phyloP scores from a whole-genome alignment of 2,329 filamentous ascomycete genomes.

The Colletotrichum tamarilloi region DNA sequence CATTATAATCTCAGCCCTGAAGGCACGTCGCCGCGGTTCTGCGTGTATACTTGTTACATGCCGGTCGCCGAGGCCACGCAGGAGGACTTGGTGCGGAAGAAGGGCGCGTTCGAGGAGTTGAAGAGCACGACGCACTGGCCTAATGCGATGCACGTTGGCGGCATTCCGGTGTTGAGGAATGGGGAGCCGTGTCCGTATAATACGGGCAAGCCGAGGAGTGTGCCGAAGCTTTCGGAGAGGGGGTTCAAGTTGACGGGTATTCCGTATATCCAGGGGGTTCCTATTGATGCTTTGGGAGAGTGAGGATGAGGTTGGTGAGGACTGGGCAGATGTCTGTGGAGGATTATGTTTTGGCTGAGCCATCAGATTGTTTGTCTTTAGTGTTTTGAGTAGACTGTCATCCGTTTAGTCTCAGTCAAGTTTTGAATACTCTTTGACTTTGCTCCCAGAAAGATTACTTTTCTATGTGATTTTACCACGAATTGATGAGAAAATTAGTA shows the following conservation, averaged over 20 bases:
- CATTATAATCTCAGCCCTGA: slow-evolving; percentile 33
- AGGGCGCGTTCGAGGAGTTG: slow-evolving; percentile 39
- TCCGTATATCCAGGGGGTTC: slow-evolving; percentile 16
- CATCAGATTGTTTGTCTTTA: too few species aligned
- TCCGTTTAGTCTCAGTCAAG: too few species aligned
- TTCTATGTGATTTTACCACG: too few species aligned
- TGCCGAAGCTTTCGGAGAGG: slow-evolving; percentile 38
- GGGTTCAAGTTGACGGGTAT: slow-evolving; percentile 8
- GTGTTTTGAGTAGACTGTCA: too few species aligned
- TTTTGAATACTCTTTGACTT: too few species aligned
- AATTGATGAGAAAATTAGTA: too few species aligned
- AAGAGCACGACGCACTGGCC: slow-evolving; percentile 45
- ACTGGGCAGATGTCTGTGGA: too few species aligned
- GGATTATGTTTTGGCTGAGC: too few species aligned
- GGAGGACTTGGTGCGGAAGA: slow-evolving; percentile 37
- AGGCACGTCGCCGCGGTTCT: slow-evolving; percentile 37
- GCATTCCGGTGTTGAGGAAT: slow-evolving; percentile 2
- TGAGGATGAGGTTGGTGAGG: neutral
- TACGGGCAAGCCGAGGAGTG: slow-evolving; percentile 36
- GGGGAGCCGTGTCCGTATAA: slow-evolving; percentile 23
- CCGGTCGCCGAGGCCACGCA: slow-evolving; percentile 35
- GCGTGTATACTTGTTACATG: slow-evolving; percentile 39
- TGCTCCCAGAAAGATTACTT: too few species aligned
- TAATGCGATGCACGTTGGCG: slow-evolving; percentile 35
- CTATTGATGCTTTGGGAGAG: neutral